phyloP scores from a whole-genome alignment of 2,329 filamentous ascomycete species.

The Aspergillus amoenus region DNA sequence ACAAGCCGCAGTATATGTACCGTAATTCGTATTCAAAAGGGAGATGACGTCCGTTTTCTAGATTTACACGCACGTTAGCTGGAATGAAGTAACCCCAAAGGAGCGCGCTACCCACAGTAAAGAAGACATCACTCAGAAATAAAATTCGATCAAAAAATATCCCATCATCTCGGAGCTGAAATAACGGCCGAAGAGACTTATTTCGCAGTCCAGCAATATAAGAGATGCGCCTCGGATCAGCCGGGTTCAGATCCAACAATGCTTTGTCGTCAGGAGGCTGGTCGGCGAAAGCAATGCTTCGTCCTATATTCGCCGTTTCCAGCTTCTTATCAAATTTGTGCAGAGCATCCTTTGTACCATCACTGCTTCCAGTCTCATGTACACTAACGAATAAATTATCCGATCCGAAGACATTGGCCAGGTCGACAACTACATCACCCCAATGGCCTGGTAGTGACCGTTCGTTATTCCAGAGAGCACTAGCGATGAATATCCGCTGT shows the following conservation, averaged over 20 bases:
- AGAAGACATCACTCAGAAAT: slow-evolving; percentile 55
- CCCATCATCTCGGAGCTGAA: slow-evolving; percentile 51
- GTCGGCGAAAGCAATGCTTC: slow-evolving; percentile 58
- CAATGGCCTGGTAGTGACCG: slow-evolving; percentile 60
- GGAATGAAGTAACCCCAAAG: neutral
- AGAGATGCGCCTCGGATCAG: slow-evolving; percentile 62
- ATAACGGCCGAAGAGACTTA: slow-evolving; percentile 59
- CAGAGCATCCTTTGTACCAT: slow-evolving; percentile 65
- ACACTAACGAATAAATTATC: slow-evolving; percentile 68
- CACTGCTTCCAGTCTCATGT: slow-evolving; percentile 68
- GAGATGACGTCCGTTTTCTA: slow-evolving; percentile 53
- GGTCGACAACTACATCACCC: slow-evolving; percentile 59
- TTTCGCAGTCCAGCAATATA: slow-evolving; percentile 67
- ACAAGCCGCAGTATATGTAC: slow-evolving; percentile 66
- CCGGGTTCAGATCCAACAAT: slow-evolving; percentile 41
- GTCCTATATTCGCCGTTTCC: slow-evolving; percentile 52
- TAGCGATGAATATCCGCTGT: slow-evolving; percentile 62
- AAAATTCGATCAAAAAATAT: slow-evolving; percentile 58
- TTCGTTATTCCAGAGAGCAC: slow-evolving; percentile 68
- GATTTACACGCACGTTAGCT: slow-evolving; percentile 12
- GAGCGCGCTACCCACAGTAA: slow-evolving; percentile 32
- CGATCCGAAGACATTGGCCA: slow-evolving; percentile 58
- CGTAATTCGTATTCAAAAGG: slow-evolving; percentile 58
- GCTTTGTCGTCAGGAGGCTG: slow-evolving; percentile 61
- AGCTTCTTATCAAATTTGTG: slow-evolving; percentile 57